Evolutionary conservation across 208 protist species (phyloP), one percentile per base, ranked within the genome.

Genomic region (Naegleria fowleri): DNA sequence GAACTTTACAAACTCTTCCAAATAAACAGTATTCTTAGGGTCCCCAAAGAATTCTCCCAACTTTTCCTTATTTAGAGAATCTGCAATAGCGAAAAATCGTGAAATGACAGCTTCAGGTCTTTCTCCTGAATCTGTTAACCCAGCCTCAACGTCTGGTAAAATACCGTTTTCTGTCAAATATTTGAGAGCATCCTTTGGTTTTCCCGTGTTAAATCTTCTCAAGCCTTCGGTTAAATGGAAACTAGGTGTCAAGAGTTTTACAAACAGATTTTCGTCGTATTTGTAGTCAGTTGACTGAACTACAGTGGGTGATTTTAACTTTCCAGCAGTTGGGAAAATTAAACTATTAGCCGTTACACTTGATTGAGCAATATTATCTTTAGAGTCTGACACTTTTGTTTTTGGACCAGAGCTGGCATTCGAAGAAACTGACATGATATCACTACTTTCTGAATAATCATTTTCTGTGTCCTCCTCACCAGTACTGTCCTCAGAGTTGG

Each of bases 221-320:
- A 79, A 79, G n/a, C 67, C 67, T 33, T 79, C 67, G n/a, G 67
- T 79, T 36, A 79, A 33, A 33, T 36, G 29, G 67, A 79, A 79
- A 79, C 67, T 79, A 36, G 67, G 67, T 25, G 67, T 79, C n/a
- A 79, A 79, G 19, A 79, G n/a, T 79, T 79, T 79, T 36, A 79
- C 67, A 79, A 79, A 79, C 2, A 36, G 6, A 13, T 79, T 79
- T 33, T 79, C 67, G 29, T 79, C 67, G n/a, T 79, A 79, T 9
- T 79, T 79, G 67, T 79, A 79, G n/a, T 79, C 67, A 36, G 67
- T 79, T 36, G 67, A 79, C n/a, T 29, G 29, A 13, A 36, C 67
- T 36, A 79, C 9, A 15, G 67, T 36, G 0, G 67, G 67, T 15
- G 67, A 79, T 79, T 79, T 79, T 79, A n/a, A 36, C 29, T 36